These are phyloP conservation scores for Suhomyces chickasaworum DNA, from an alignment of 1,139 yeast species.

Conservation along the genomic window DNA sequence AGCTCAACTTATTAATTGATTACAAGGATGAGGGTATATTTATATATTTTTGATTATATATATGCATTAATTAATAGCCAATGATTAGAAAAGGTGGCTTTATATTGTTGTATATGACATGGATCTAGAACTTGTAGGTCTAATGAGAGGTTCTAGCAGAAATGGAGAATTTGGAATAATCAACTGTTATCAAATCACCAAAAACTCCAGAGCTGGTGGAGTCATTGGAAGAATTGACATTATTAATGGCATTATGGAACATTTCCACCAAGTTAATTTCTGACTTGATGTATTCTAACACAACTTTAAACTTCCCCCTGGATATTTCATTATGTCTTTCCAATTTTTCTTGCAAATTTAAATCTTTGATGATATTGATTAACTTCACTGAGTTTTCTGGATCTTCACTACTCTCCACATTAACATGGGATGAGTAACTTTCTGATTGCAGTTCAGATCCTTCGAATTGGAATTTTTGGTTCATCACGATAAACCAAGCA, in stretches of 20 bases:
- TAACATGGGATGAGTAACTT: constrained; percentile 13
- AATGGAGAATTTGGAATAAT: constrained; percentile 47
- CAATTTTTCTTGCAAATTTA: constrained; percentile 48
- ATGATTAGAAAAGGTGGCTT: not conserved
- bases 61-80: constrained; percentile 2
- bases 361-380: constrained; percentile 36
- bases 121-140: constrained; percentile 4
- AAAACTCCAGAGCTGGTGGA: constrained; percentile 27
- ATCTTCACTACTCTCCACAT: constrained; percentile 15
- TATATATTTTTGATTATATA: no score
- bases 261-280: constrained; percentile 36
- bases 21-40: no score
- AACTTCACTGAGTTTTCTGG: constrained; percentile 30
- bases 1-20: not conserved
- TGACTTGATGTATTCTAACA: constrained; percentile 48
- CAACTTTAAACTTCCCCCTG: constrained; percentile 49
- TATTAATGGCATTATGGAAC: constrained; percentile 23
- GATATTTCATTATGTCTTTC: constrained; percentile 61
- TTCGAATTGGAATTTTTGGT: constrained; percentile 29
- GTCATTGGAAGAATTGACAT: constrained; percentile 14
- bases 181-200: constrained; percentile 48
- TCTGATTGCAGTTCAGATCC: constrained; percentile 24
- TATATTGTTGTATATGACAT: not conserved
- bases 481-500: constrained; percentile 71
- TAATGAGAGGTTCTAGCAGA: constrained; percentile 25